Evolutionary conservation across 176 grass and related monocot species (phyloP), one percentile per base, ranked within the genome.

Genomic region (Oryza rufipogon): DNA sequence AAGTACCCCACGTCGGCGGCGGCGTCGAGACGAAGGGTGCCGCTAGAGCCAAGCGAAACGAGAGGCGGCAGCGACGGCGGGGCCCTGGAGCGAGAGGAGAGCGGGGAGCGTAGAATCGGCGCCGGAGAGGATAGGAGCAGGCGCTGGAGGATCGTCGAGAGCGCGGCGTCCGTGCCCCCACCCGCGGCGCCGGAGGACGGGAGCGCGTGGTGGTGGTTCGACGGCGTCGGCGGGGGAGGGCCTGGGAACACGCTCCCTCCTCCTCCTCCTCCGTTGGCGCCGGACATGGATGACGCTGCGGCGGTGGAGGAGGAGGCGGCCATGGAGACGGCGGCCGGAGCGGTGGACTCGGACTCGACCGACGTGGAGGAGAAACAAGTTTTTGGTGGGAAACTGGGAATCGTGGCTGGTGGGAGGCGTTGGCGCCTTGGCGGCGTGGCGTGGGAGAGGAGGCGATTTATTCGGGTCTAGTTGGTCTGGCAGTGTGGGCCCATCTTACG

Each of bases 1-100:
- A 98, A 98, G 85, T 91, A 91, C 41, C 95, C 92, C 76, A 70
- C 65, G 39, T 74, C 89, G 65, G 85, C 82, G 34, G 89, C 87
- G 76, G 74, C 81, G 76, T 80, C 75, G 73, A 82, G 82, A 34
- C 33, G 33, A 44, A 91, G 68, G 39, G 12, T 16, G 48, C 61
- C 85, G 20, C 72, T 72, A 39, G 66, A 32, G 2, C 51, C 84
- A 15, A 95, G 64, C 44, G 74, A 91, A 13, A 95, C 82, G 13
- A 91, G 16, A 7, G 89, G 87, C 16, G 87, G 80, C 3, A 69
- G 81, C 3, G 60, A 71, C 13, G 63, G 17, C 4, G 64, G 2
- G 9, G 64, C 25, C 42, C 22, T 64, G 0, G 34, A 67, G 42
- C 69, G 70, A 3, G 78, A 11, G 0, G 70, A 11, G 1, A 66